Conservation (phyloP, 306 rosid genomes). For the Citrullus colocynthis region DNA sequence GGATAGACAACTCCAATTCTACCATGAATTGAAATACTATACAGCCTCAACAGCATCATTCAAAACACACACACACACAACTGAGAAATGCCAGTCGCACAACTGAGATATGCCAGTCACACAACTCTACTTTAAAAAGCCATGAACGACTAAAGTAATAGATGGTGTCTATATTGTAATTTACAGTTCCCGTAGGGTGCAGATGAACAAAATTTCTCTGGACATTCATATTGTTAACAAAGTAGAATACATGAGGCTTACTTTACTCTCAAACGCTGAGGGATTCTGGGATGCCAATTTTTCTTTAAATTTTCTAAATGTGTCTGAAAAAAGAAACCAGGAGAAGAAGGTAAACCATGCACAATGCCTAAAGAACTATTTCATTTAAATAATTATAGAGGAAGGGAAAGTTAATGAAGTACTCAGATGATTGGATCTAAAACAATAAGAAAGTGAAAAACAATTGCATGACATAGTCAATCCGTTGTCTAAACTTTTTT, state of each 20-base stretch:
- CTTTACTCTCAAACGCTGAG: constrained; percentile 46
- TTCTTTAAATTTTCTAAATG: constrained; percentile 68
- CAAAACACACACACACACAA: too few species aligned
- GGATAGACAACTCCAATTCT: background rate
- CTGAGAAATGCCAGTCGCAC: too few species aligned
- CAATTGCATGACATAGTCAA: background rate
- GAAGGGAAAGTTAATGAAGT: background rate
- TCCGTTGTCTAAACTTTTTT: too few species aligned
- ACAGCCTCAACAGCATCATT: background rate
- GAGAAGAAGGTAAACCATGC: background rate
- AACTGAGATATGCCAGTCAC: too few species aligned
- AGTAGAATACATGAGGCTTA: constrained; percentile 17
- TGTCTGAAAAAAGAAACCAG: constrained; percentile 29
- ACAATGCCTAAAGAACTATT: background rate
- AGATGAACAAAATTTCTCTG: background rate
- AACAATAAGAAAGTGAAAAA: background rate
- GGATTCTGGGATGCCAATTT: constrained; percentile 46
- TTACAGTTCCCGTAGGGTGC: too few species aligned
- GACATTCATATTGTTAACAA: background rate
- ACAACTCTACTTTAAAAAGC: too few species aligned
- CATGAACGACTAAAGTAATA: too few species aligned
- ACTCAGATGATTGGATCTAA: background rate
- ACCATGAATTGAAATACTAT: background rate
- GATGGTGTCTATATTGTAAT: too few species aligned
- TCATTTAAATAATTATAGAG: background rate